Evolutionary conservation across 352 stramenopile genomes (phyloP), one percentile per base, ranked within the genome.

Genomic region (Blastocystis sp.): DNA sequence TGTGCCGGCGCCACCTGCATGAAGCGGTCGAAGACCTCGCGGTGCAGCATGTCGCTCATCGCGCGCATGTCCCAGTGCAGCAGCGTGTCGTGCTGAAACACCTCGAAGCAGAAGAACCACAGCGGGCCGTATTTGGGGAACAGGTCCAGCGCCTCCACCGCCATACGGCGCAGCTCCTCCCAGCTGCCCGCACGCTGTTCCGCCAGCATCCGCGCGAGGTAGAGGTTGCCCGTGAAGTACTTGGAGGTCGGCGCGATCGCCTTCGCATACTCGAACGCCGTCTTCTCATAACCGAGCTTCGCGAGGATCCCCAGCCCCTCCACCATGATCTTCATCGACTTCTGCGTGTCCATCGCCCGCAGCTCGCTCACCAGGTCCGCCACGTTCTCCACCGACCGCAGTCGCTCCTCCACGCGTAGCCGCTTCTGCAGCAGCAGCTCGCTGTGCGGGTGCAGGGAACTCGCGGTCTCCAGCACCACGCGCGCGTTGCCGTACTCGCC

Each of bases 101-200:
- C 84, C 27, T 90, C 87, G 79, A 96, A 93, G 21, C 92, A 91
- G 61, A 90, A 90, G 84, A 95, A 96, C 91, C 92, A 96, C 27
- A 96, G 88, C n/a, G 92, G 92, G 16, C 92, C 91, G 86, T 95
- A 95, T 36, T 91, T 87, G 42, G 91, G 91, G 63, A 94, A 90
- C 59, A 93, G 89, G 76, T 88, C 87, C 36, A 95, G 85, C 29
- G 92, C 92, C 16, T 87, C 87, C 73, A 93, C 87, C 8, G 94
- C 90, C 77, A 95, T 93, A 44, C 79, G 77, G 38, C 92, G 87
- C 40, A 92, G 91, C 53, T 90, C 88, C 0, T 88, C 86, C 11
- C 89, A 84, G 42, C 88, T 88, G 42, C 90, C 89, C 81, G 89
- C 90, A 84, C 86, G 87, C 64, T 89, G 84, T 84, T 93, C 91